These are phyloP conservation scores for Trametes cubensis DNA, from an alignment of 768 basidiomycete genomes.

Conservation along the genomic window DNA sequence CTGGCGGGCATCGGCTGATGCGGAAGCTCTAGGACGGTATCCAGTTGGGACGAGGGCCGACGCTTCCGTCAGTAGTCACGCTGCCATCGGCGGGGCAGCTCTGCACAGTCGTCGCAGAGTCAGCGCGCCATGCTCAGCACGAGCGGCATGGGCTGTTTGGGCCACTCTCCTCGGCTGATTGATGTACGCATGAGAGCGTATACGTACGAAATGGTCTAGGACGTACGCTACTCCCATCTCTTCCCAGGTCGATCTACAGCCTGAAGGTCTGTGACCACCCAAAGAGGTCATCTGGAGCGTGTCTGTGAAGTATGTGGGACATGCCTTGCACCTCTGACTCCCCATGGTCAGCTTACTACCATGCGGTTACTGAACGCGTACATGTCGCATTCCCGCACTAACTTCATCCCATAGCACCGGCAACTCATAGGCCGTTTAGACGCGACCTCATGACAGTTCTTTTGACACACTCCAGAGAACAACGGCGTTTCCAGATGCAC, in stretches of 20 bases:
- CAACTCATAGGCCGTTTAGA: not conserved
- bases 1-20: slow-evolving; percentile 3
- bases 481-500: not conserved
- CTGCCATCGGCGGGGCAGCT: too few species aligned
- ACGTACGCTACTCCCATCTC: not conserved
- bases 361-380: slow-evolving; percentile 13
- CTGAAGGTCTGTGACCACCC: too few species aligned
- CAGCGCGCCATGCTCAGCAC: too few species aligned
- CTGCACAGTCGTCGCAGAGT: too few species aligned
- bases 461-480: not conserved
- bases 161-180: too few species aligned
- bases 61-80: not conserved
- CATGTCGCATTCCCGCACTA: slow-evolving; percentile 5
- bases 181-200: too few species aligned
- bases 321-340: not conserved
- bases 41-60: not conserved
- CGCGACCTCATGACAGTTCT: not conserved
- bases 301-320: not conserved
- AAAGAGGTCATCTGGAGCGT: not conserved
- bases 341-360: slow-evolving; percentile 1
- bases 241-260: too few species aligned
- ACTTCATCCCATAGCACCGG: not conserved
- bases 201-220: too few species aligned
- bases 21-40: not conserved
- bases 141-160: too few species aligned